Base-by-base conservation (phyloP, 352 stramenopile species). In the Phytopythium aichiense region DNA sequence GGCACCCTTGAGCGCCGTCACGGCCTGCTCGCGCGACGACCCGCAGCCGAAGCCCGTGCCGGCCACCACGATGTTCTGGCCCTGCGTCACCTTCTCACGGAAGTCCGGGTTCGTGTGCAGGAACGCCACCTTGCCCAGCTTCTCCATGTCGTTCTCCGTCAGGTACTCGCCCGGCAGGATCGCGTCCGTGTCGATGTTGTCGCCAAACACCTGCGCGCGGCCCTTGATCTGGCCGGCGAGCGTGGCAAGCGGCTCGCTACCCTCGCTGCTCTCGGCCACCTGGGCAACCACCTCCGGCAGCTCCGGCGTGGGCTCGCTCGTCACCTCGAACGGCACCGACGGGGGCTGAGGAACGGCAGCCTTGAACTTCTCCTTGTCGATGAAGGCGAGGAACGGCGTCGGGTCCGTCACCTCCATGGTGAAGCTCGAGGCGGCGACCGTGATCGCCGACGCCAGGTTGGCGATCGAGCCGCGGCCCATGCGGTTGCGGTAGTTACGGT, bases 151-250 rank as follows among this genome's bases (percentile, higher is more conserved):
- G 68, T 93, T 94, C 65, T 94, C 86, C 33, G 79, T 89, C 66
- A 94, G 49, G 55, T 78, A 93, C 64, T 94, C 82, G 28, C 82
- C 86, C 1, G 87, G 83, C 28, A 95, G 67, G 67, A 95, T 93
- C n/a, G 84, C 87, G 59, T 95, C 87, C 56, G 87, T 95, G 69
- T 95, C 85, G 33, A 95, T 93, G 65, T 95, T 95, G 75, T 95
- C 87, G n/a, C 82, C 84, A 67, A 93, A 95, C 15, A 92, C 81
- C 60, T 93, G 87, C 20, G 81, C 74, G 54, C 81, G 82, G 31
- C 86, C 86, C 60, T 76, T 78, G 52, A 94, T 90, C 49, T 77
- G 74, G 23, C 69, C 67, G 8, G 69, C 66, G 40, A 84, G 83
- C 40, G 72, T 81, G 20, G 79, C 66, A 9, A 88, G 67, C 23